Evolutionary conservation across 352 stramenopile species (phyloP), one percentile per base, ranked within the genome.

Genomic region (Phytopythium aichiense): DNA sequence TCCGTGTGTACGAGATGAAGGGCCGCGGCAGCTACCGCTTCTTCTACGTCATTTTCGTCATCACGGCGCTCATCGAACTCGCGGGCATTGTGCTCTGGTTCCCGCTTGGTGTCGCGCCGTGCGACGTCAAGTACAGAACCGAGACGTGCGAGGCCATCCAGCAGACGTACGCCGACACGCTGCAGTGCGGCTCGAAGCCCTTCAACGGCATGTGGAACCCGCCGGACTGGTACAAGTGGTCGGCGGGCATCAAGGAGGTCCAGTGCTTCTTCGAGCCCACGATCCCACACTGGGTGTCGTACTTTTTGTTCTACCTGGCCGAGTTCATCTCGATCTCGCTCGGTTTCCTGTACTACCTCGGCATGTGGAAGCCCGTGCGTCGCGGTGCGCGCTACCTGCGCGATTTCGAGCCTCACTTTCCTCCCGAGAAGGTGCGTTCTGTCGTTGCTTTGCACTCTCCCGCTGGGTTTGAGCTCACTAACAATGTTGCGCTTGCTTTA

Each of bases 361-460:
- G 81, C 33, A 91, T 91, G 81, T 91, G 81, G 81, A 89, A 87
- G 62, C 81, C 81, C 4, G 81, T 91, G 42, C 81, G 81, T 68
- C 81, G 81, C 31, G 81, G 81, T 7, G 81, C 81, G 33, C 77
- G 81, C 11, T 91, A 89, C 64, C 60, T 91, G 23, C 59, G 69
- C 2, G 81, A 91, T 48, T 91, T 91, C 54, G 84, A 89, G 48
- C 81, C 81, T 5, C 75, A 85, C 53, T 89, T 91, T 51, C 77
- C 78, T 13, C 72, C 77, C 0, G 69, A 74, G 53, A 88, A 88
- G 46, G 46, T 53, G 46, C 46, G 46, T 53, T 35, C 12, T 28
- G 5, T 22, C 13, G 4, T 4, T 53, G 22, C 12, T 18, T 22
- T 1, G 12, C 11, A n/a, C 12, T 53, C 4, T 0, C 0, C 45